Conservation (phyloP, 176 grass and related monocot species). For the Otatea glauca region DNA sequence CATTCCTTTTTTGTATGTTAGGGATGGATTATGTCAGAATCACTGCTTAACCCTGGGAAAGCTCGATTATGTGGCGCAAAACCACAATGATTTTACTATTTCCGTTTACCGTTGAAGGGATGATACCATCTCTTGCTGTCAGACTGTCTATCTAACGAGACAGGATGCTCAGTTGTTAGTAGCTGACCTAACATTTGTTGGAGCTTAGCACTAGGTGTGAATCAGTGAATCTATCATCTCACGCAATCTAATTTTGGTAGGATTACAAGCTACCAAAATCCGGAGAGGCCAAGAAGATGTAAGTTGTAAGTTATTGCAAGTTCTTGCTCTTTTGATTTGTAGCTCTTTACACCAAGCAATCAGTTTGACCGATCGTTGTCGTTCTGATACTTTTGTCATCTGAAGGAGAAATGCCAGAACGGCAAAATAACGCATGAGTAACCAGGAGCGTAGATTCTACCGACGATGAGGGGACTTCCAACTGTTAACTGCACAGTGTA, state of each 20-base stretch:
- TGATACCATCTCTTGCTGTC: slow-evolving; percentile 21
- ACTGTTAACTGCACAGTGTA: slow-evolving; percentile 44
- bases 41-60: slow-evolving; percentile 79
- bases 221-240: slow-evolving; percentile 14
- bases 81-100: slow-evolving; percentile 53
- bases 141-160: slow-evolving; percentile 29
- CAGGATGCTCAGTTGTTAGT: slow-evolving; percentile 35
- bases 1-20: slow-evolving; percentile 45
- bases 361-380: neutral
- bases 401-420: slow-evolving; percentile 22
- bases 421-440: neutral
- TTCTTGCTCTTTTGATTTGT: neutral
- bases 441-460: neutral
- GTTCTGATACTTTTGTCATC: neutral
- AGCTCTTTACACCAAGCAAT: neutral
- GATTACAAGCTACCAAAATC: slow-evolving; percentile 35
- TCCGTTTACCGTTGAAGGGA: neutral
- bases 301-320: neutral
- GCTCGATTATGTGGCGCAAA: slow-evolving; percentile 58
- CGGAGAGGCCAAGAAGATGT: neutral
- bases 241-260: neutral
- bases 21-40: slow-evolving; percentile 97
- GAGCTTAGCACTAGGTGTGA: slow-evolving; percentile 29
- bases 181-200: slow-evolving; percentile 50
- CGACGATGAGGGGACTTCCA: slow-evolving; percentile 17